A percentile compares a stretch with the other conserved stretches of the same genome.
Conservation (phyloP, 768 basidiomycete genomes). For the Pleurotus cornucopiae region DNA sequence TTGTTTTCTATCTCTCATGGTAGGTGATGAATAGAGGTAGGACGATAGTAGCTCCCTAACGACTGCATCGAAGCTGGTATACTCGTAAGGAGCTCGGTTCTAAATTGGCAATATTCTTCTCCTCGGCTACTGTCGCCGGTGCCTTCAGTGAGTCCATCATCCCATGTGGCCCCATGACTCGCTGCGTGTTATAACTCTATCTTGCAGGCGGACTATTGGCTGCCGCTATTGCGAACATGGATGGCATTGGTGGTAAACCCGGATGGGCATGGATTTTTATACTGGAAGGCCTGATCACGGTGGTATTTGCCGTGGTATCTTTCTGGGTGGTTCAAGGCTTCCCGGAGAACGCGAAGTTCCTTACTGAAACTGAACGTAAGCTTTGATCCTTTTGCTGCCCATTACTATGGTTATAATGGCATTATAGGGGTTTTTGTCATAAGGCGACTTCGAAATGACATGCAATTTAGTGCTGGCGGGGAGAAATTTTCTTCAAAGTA, state of each 20-base stretch:
- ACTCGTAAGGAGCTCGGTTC: slow-evolving; percentile 70
- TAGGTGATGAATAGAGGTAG: slow-evolving; percentile 15
- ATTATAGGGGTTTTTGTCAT: slow-evolving; percentile 55
- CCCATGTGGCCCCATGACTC: background rate
- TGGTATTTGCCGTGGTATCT: slow-evolving; percentile 52
- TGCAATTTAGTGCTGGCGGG: slow-evolving; percentile 62
- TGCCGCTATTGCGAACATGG: slow-evolving; percentile 66
- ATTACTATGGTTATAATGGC: background rate
- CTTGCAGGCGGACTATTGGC: slow-evolving; percentile 57
- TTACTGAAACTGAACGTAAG: slow-evolving; percentile 58
- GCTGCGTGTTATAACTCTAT: background rate
- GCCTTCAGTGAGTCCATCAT: slow-evolving; percentile 51
- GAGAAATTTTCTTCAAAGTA: slow-evolving; percentile 50
- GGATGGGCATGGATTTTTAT: slow-evolving; percentile 51
- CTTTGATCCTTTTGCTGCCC: slow-evolving; percentile 4
- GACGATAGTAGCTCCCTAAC: background rate
- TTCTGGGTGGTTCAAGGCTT: slow-evolving; percentile 79
- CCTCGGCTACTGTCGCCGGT: slow-evolving; percentile 74
- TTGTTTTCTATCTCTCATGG: slow-evolving; percentile 64
- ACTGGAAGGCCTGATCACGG: slow-evolving; percentile 52
- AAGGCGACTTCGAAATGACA: slow-evolving; percentile 59
- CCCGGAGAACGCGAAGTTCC: slow-evolving; percentile 70
- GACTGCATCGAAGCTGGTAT: slow-evolving; percentile 59
- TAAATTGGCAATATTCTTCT: slow-evolving; percentile 73
- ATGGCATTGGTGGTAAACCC: slow-evolving; percentile 58